A percentile compares a stretch with the other conserved stretches of the same genome.
Conservation (phyloP, 1,284 basidiomycete genomes). For the Exobasidium cylindrosporum region DNA sequence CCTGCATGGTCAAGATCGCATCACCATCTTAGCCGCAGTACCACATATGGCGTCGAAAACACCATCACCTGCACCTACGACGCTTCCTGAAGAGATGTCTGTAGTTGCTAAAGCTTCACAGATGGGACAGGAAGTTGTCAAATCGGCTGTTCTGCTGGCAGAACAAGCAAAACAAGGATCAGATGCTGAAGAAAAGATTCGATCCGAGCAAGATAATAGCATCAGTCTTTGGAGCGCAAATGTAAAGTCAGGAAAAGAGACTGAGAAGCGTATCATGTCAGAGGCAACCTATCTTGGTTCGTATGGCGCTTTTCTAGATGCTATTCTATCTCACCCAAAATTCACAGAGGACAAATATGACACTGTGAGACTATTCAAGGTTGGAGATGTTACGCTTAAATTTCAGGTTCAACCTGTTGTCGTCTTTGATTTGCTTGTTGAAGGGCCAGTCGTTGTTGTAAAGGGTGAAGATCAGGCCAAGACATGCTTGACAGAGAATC, state of each 20-base stretch:
- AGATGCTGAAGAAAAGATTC: not conserved
- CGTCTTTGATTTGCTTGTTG: slow-evolving; percentile 32
- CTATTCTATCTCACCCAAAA: slow-evolving; percentile 37
- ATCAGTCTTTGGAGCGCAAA: slow-evolving; percentile 37
- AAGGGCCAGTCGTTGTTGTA: slow-evolving; percentile 28
- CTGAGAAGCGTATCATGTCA: slow-evolving; percentile 28
- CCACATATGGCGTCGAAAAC: slow-evolving; percentile 17
- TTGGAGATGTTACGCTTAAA: slow-evolving; percentile 34
- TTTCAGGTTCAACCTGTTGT: slow-evolving; percentile 32
- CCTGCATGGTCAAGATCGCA: slow-evolving; percentile 30
- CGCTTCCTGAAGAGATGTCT: not conserved
- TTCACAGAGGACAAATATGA: slow-evolving; percentile 17
- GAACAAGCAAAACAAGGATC: slow-evolving; percentile 26
- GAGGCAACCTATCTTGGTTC: slow-evolving; percentile 43
- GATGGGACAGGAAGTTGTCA: slow-evolving; percentile 19
- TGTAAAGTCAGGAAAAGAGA: slow-evolving; percentile 31
- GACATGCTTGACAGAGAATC: slow-evolving; percentile 20
- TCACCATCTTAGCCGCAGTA: slow-evolving; percentile 30
- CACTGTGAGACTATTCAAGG: slow-evolving; percentile 33
- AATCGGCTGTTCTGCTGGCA: slow-evolving; percentile 36
- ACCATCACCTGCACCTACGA: not conserved
- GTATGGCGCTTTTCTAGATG: slow-evolving; percentile 43
- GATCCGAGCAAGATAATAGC: slow-evolving; percentile 20
- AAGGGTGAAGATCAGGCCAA: not conserved
- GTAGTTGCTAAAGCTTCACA: not conserved